Conservation (phyloP, 352 stramenopile genomes). For the Elongisporangium prolatum region DNA sequence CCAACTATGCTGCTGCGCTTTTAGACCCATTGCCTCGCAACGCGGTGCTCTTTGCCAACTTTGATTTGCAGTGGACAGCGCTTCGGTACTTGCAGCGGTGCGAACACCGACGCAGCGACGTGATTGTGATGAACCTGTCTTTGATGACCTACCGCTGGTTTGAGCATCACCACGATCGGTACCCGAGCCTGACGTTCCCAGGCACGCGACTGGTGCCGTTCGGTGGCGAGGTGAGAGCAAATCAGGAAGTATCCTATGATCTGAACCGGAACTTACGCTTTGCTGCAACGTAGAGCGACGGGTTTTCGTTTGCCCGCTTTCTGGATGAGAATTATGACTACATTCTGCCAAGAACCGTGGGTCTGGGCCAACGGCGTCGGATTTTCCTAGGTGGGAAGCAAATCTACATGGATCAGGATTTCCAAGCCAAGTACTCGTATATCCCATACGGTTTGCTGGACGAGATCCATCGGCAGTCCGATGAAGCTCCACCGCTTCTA, state of each 20-base stretch:
- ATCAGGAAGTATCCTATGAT: background rate
- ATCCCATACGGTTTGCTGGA: conserved; percentile 51
- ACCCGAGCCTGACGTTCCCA: conserved; percentile 65
- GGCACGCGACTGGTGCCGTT: conserved; percentile 35
- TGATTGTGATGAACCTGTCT: conserved; percentile 85
- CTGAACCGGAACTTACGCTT: background rate
- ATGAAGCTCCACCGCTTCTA: conserved; percentile 14
- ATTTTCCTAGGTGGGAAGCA: conserved; percentile 87
- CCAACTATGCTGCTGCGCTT: conserved; percentile 80
- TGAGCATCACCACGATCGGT: conserved; percentile 60
- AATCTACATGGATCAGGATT: conserved; percentile 58
- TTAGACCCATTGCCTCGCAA: conserved; percentile 77
- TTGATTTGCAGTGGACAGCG: conserved; percentile 91
- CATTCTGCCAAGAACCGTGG: background rate
- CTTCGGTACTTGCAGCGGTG: conserved; percentile 90
- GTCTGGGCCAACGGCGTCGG: conserved; percentile 12
- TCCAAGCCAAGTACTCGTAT: conserved; percentile 41
- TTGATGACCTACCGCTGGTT: conserved; percentile 91
- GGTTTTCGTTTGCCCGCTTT: conserved; percentile 40
- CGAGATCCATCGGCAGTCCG: conserved; percentile 31
- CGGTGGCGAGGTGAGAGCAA: conserved; percentile 18
- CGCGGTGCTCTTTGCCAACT: conserved; percentile 89
- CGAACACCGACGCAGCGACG: conserved; percentile 60
- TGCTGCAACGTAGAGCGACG: conserved; percentile 21
- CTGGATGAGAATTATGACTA: conserved; percentile 34